Evolutionary conservation across 108 stramenopile species (phyloP).

Genomic region (Nitzschia sp.): DNA sequence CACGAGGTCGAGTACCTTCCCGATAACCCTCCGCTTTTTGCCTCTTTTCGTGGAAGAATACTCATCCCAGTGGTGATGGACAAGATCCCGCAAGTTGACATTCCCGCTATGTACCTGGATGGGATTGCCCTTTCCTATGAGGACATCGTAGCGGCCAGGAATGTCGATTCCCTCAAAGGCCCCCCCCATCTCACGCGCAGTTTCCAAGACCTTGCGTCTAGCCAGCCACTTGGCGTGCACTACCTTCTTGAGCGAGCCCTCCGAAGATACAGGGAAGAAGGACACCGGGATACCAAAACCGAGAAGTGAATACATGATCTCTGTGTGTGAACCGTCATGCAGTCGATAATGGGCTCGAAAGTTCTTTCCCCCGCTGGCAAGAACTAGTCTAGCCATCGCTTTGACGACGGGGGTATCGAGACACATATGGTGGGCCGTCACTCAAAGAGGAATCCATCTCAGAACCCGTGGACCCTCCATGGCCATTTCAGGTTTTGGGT

Average conservation of each 20-base stretch:
- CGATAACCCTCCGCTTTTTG: not conserved
- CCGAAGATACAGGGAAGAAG: not conserved
- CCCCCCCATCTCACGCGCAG: not conserved
- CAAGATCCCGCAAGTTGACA: constrained; percentile 3
- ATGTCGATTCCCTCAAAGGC: constrained; percentile 1
- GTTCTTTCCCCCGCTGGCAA: not conserved
- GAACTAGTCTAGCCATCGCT: not conserved
- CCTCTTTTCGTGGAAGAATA: not conserved
- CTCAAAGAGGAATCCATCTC: not conserved
- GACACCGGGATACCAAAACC: constrained; percentile 1
- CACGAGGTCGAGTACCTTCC: not conserved
- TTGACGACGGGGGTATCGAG: not conserved
- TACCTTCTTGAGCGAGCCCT: not conserved
- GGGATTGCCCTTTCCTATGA: constrained; percentile 14
- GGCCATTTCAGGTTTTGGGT: not conserved
- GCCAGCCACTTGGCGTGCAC: not conserved
- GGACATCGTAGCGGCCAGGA: constrained; percentile 11
- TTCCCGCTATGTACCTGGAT: constrained; percentile 11
- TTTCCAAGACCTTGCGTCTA: constrained; percentile 6
- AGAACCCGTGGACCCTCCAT: not conserved
- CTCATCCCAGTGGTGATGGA: not conserved
- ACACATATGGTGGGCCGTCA: not conserved
- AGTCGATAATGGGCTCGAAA: not conserved
- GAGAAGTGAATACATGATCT: constrained; percentile 5
- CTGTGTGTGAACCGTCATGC: constrained; percentile 4